These are phyloP conservation scores for Parachaetomium inaequale DNA, from an alignment of 495 filamentous ascomycete species.

Conservation along the genomic window DNA sequence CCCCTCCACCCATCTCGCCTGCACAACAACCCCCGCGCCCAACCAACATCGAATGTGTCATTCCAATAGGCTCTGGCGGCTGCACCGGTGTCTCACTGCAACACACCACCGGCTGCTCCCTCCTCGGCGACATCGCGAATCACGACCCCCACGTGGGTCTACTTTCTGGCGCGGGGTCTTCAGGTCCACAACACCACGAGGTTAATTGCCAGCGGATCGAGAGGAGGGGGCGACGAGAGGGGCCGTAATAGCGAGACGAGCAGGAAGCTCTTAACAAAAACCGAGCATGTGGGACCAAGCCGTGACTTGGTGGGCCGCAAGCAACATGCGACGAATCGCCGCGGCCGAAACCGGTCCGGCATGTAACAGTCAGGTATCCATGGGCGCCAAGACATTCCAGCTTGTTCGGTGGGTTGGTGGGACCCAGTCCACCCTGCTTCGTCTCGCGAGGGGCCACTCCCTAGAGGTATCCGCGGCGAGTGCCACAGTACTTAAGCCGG, in stretches of 20 bases:
- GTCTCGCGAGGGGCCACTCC: too few species aligned
- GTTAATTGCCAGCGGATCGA: background rate
- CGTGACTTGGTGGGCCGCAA: constrained; percentile 10
- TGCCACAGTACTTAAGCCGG: constrained; percentile 1
- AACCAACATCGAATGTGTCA: constrained; percentile 4
- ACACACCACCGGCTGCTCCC: background rate
- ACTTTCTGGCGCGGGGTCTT: constrained; percentile 15
- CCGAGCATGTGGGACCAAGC: constrained; percentile 9
- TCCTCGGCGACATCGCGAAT: constrained; percentile 12
- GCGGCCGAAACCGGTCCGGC: constrained; percentile 7
- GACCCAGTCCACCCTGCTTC: background rate
- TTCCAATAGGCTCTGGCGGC: background rate
- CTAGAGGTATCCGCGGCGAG: background rate
- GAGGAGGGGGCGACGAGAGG: background rate
- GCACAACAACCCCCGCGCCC: background rate
- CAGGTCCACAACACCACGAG: constrained; percentile 10
- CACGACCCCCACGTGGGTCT: constrained; percentile 24
- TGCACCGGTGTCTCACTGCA: background rate
- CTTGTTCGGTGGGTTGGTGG: constrained; percentile 14
- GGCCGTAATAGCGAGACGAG: background rate
- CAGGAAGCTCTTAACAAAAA: background rate
- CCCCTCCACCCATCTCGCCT: background rate
- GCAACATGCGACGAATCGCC: background rate
- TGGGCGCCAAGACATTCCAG: constrained; percentile 29
- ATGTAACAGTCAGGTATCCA: constrained; percentile 16